Evolutionary conservation across 179 eudicot species (phyloP).

Genomic region (Patellifolia procumbens): DNA sequence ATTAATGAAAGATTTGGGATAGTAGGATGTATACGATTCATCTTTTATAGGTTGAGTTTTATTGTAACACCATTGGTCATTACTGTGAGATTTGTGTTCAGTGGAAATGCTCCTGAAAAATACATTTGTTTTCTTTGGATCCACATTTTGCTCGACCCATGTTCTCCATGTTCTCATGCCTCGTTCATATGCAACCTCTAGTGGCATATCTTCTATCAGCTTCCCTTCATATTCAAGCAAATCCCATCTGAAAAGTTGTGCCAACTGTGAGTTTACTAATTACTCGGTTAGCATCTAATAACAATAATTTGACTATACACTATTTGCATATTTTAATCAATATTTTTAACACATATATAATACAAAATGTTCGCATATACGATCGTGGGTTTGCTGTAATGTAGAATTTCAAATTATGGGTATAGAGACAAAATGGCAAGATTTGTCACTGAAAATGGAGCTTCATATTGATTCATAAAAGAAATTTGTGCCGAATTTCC

Average conservation of each 20-base stretch:
- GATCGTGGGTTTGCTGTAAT: no score
- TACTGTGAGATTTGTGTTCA: constrained; percentile 18
- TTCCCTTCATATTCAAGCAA: constrained; percentile 32
- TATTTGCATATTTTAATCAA: no score
- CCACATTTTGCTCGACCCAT: constrained; percentile 36
- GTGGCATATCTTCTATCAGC: constrained; percentile 31
- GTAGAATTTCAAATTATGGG: no score
- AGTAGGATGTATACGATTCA: constrained; percentile 23
- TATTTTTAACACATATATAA: no score
- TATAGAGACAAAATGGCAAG: no score
- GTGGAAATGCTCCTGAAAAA: constrained; percentile 43
- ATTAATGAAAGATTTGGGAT: constrained; percentile 28
- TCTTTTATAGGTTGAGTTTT: constrained; percentile 37
- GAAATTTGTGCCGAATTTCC: no score
- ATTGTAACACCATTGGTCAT: constrained; percentile 36
- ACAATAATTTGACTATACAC: no score
- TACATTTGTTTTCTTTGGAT: constrained; percentile 36
- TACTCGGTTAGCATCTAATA: no score
- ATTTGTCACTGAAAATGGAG: no score
- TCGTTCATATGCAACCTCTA: constrained; percentile 32
- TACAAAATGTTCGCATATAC: no score
- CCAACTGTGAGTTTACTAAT: background rate
- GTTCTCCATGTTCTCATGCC: constrained; percentile 42
- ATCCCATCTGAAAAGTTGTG: constrained; percentile 37
- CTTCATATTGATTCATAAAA: no score